A percentile compares a stretch with the other conserved stretches of the same genome.
These are phyloP conservation scores for Talaromyces nanjingensis DNA, from an alignment of 495 filamentous ascomycete genomes.

Conservation along the genomic window DNA sequence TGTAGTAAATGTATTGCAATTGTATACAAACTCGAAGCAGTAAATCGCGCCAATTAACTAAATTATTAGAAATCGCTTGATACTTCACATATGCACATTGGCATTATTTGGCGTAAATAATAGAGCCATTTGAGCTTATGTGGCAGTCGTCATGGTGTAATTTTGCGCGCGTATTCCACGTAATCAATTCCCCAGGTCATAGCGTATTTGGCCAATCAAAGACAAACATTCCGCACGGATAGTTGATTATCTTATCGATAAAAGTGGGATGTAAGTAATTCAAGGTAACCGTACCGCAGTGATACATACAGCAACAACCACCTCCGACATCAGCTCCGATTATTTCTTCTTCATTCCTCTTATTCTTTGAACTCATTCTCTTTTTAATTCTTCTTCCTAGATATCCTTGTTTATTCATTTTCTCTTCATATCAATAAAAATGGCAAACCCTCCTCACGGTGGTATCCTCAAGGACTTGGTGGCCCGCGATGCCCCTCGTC, in stretches of 20 bases:
- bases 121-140: not conserved
- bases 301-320: not conserved
- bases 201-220: not conserved
- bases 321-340: not conserved
- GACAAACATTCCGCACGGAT: not conserved
- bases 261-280: not conserved
- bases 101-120: not conserved
- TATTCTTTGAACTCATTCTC: not conserved
- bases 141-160: not conserved
- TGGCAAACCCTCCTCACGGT: slow-evolving; percentile 86
- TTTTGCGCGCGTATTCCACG: not conserved
- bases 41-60: not conserved
- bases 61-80: not conserved
- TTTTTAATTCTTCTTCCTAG: not conserved
- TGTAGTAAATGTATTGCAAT: not conserved
- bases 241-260: not conserved
- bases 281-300: not conserved
- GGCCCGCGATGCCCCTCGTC: slow-evolving; percentile 76
- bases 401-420: not conserved
- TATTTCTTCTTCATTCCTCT: not conserved
- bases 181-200: not conserved
- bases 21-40: not conserved
- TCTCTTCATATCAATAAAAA: slow-evolving; percentile 15
- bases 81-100: no score
- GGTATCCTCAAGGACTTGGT: slow-evolving; percentile 95